Evolutionary conservation across 495 filamentous ascomycete species (phyloP).

Genomic region (Penicillium ochrochloron): DNA sequence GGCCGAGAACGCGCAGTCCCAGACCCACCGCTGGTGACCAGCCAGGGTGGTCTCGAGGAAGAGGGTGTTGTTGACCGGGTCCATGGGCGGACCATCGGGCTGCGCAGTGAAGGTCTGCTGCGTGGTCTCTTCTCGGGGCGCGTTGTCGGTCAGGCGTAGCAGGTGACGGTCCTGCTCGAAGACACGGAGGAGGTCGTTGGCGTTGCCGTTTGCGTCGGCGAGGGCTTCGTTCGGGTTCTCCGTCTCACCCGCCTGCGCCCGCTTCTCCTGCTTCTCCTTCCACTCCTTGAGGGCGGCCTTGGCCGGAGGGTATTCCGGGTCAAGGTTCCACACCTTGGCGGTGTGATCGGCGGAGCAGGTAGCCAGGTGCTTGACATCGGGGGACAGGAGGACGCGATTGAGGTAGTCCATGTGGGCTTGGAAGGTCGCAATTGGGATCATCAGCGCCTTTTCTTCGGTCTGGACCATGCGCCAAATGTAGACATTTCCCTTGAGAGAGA

Average conservation of each 20-base stretch:
- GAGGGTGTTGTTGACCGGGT: constrained; percentile 58
- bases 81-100: constrained; percentile 52
- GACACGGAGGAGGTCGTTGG: constrained; percentile 34
- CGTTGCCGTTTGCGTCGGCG: constrained; percentile 26
- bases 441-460: constrained; percentile 79
- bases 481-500: constrained; percentile 76
- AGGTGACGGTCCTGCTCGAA: constrained; percentile 35
- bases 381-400: constrained; percentile 92
- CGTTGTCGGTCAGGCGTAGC: constrained; percentile 31
- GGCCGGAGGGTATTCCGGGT: constrained; percentile 56
- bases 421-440: constrained; percentile 91
- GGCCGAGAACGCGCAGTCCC: constrained; percentile 98
- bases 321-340: constrained; percentile 95
- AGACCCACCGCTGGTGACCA: constrained; percentile 98
- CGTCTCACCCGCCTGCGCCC: constrained; percentile 21
- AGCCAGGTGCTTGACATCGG: constrained; percentile 95
- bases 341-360: constrained; percentile 98
- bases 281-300: constrained; percentile 45
- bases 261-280: constrained; percentile 31
- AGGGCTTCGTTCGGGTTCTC: constrained; percentile 25
- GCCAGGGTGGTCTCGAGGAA: constrained; percentile 87
- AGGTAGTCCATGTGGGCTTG: constrained; percentile 92
- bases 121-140: constrained; percentile 34
- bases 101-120: constrained; percentile 46
- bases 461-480: constrained; percentile 95